These are phyloP conservation scores for Yamadazyma sp. DNA, from an alignment of 1,139 yeast species.

Conservation along the genomic window DNA sequence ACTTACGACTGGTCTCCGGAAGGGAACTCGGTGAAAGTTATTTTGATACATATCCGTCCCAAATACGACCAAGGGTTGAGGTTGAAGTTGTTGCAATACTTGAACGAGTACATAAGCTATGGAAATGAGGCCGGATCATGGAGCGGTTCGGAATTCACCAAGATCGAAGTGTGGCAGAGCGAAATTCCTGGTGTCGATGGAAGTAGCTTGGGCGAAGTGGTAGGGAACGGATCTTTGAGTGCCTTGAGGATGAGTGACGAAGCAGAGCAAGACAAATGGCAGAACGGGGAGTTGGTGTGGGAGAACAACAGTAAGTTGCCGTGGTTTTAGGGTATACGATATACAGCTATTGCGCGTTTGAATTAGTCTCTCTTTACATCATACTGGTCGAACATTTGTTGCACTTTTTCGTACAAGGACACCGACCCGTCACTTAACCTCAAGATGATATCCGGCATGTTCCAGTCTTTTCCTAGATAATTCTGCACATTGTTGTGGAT, in stretches of 20 bases:
- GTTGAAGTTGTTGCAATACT: conserved; percentile 24
- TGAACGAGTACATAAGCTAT: conserved; percentile 14
- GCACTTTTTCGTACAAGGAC: conserved; percentile 1
- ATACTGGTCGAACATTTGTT: conserved; percentile 3
- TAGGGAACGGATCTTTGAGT: conserved; percentile 38
- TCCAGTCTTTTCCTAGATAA: conserved; percentile 43
- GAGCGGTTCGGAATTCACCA: too few species aligned
- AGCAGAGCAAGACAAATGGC: conserved; percentile 24
- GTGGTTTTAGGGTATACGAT: conserved; percentile 33
- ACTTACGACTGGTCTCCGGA: conserved; percentile 35
- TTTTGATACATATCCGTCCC: conserved; percentile 25
- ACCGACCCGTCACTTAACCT: conserved; percentile 22
- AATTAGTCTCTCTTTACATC: conserved; percentile 1
- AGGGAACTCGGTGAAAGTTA: conserved; percentile 28
- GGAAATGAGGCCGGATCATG: background rate
- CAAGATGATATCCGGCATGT: conserved; percentile 38
- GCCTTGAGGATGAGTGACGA: conserved; percentile 32
- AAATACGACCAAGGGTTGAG: conserved; percentile 19
- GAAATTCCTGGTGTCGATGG: conserved; percentile 22
- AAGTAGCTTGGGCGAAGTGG: conserved; percentile 16
- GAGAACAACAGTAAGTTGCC: conserved; percentile 46
- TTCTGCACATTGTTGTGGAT: conserved; percentile 20
- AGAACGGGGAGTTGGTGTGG: conserved; percentile 36
- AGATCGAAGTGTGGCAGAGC: conserved; percentile 38
- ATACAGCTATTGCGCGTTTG: too few species aligned